Conservation (phyloP, 106 monocot genomes). For the Xerophyta viscosa region DNA sequence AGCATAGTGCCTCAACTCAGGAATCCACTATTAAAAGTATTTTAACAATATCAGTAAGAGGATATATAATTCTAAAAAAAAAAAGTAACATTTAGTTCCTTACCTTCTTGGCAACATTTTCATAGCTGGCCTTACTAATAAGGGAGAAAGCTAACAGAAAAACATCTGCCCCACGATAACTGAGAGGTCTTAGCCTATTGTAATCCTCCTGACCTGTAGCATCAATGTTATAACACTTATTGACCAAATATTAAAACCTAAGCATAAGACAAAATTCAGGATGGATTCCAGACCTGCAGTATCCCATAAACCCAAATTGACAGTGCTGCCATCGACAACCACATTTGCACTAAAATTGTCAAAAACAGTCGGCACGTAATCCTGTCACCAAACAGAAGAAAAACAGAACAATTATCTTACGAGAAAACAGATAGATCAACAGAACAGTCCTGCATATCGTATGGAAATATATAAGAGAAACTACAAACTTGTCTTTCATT, state of each 20-base stretch:
- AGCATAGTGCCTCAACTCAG: conserved; percentile 64
- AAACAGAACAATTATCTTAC: no score
- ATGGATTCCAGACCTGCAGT: conserved; percentile 38
- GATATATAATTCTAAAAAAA: no score
- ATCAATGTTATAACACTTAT: not conserved
- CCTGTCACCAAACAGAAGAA: conserved; percentile 34
- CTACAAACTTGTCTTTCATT: no score
- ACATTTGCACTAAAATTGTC: conserved; percentile 83
- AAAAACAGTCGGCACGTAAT: conserved; percentile 76
- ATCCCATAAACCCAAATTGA: conserved; percentile 72
- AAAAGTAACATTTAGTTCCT: not conserved
- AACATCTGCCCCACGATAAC: conserved; percentile 75
- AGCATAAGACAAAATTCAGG: not conserved
- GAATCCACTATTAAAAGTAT: conserved; percentile 55
- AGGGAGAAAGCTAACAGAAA: conserved; percentile 71
- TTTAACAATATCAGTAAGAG: conserved; percentile 4
- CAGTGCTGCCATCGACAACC: conserved; percentile 65
- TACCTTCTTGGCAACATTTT: conserved; percentile 74
- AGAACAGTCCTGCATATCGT: no score
- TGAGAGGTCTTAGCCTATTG: conserved; percentile 65
- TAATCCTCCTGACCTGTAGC: conserved; percentile 72
- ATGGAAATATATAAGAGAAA: no score
- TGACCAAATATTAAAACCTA: not conserved
- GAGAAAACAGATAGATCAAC: no score
- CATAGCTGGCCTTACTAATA: conserved; percentile 72